These are phyloP conservation scores for Schwanniomyces pseudopolymorphus DNA, from an alignment of 805 yeast species.

Conservation along the genomic window DNA sequence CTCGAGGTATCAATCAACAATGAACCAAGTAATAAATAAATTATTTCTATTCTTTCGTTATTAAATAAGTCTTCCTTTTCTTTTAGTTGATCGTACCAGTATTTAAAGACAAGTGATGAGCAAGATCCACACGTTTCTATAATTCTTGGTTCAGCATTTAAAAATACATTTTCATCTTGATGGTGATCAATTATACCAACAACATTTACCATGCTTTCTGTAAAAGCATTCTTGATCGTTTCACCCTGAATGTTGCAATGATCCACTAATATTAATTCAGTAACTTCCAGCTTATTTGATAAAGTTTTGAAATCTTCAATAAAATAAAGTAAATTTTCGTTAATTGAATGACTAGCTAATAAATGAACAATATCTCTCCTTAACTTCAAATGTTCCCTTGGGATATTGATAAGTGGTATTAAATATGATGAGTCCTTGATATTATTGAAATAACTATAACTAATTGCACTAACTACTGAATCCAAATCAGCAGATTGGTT, in stretches of 20 bases:
- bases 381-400: slow-evolving; percentile 59
- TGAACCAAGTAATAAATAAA: slow-evolving; percentile 61
- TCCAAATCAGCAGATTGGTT: slow-evolving; percentile 89
- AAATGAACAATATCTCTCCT: slow-evolving; percentile 70
- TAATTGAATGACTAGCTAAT: slow-evolving; percentile 47
- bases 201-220: slow-evolving; percentile 19
- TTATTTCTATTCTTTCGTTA: slow-evolving; percentile 26
- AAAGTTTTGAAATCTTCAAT: slow-evolving; percentile 59
- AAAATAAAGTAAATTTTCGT: slow-evolving; percentile 53
- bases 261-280: slow-evolving; percentile 70
- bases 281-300: slow-evolving; percentile 10
- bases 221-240: slow-evolving; percentile 26
- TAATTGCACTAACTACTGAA: slow-evolving; percentile 74
- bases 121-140: slow-evolving; percentile 74
- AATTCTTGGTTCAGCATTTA: slow-evolving; percentile 58
- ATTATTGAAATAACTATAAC: slow-evolving; percentile 62
- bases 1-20: slow-evolving; percentile 75
- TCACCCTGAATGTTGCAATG: slow-evolving; percentile 69
- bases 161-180: slow-evolving; percentile 58
- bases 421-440: slow-evolving; percentile 30
- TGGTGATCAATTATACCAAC: slow-evolving; percentile 85
- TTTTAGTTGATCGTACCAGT: slow-evolving; percentile 44
- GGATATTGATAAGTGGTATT: slow-evolving; percentile 78
- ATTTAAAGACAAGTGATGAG: slow-evolving; percentile 66
- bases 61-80: slow-evolving; percentile 13